A percentile compares a stretch with the other conserved stretches of the same genome.
These are phyloP conservation scores for Coffea humblotiana DNA, from an alignment of 305 asterid genomes.

Conservation along the genomic window DNA sequence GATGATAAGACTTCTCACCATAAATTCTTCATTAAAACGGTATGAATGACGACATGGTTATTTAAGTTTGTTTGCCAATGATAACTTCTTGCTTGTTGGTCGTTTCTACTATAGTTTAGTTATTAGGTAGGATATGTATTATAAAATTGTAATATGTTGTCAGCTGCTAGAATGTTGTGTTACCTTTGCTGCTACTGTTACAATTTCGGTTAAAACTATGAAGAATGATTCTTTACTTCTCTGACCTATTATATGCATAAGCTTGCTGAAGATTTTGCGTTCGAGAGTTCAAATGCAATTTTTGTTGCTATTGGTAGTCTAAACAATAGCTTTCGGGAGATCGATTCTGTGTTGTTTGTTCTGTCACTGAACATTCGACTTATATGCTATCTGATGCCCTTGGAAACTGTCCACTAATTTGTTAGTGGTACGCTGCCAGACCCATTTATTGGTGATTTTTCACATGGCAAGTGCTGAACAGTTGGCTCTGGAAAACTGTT, in stretches of 20 bases:
- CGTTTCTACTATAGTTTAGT: background rate
- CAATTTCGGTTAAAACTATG: too few relatives aligned
- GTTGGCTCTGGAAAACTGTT: too few relatives aligned
- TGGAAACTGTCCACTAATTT: too few relatives aligned
- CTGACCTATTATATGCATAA: background rate
- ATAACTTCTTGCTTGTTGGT: background rate
- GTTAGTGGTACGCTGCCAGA: too few relatives aligned
- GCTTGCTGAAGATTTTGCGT: too few relatives aligned
- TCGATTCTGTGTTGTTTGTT: too few relatives aligned
- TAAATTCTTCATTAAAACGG: conserved; percentile 65
- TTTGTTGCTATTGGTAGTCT: background rate
- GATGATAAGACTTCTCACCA: conserved; percentile 91
- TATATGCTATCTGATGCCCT: too few relatives aligned
- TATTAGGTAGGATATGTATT: background rate
- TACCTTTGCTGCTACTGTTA: background rate
- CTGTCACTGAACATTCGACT: too few relatives aligned
- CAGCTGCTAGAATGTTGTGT: background rate
- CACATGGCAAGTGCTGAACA: too few relatives aligned
- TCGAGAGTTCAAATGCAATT: background rate
- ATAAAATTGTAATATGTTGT: background rate
- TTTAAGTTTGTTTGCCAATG: background rate
- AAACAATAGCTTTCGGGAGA: background rate
- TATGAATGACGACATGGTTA: conserved; percentile 23
- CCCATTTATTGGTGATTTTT: too few relatives aligned
- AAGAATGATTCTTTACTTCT: background rate